Evolutionary conservation across 805 yeast genomes (phyloP).

Genomic region (Candida alai): DNA sequence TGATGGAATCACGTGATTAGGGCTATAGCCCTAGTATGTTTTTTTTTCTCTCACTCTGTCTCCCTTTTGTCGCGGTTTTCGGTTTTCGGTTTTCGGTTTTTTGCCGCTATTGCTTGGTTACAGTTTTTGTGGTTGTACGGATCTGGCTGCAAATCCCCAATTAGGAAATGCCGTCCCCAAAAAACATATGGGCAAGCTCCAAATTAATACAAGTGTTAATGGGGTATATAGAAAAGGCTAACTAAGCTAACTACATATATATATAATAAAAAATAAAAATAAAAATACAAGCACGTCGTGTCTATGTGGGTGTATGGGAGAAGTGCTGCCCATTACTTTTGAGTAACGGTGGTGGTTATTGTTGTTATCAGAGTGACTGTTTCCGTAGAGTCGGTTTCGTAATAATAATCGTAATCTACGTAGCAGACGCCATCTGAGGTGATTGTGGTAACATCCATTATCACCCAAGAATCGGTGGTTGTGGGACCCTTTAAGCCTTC

Average conservation of each 20-base stretch:
- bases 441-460: slow-evolving; percentile 30
- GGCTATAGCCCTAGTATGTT: neutral
- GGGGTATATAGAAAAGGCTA: neutral
- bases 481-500: slow-evolving; percentile 21
- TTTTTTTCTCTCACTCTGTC: no score
- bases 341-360: slow-evolving; percentile 31
- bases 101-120: neutral
- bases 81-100: neutral
- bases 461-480: slow-evolving; percentile 29
- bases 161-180: neutral
- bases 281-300: neutral
- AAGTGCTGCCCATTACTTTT: slow-evolving; percentile 1
- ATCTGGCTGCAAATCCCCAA: slow-evolving; percentile 5
- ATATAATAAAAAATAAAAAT: no score
- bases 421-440: slow-evolving; percentile 28
- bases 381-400: slow-evolving; percentile 23
- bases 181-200: neutral
- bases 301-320: no score
- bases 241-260: neutral
- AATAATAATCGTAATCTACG: slow-evolving; percentile 36
- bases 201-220: neutral
- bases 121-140: neutral
- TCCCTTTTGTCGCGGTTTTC: no score
- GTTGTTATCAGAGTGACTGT: slow-evolving; percentile 38
- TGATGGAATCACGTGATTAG: slow-evolving; percentile 2